Percentiles rank a stretch among this genome's conserved stretches.
Evolutionary conservation across 805 yeast genomes (phyloP).

Genomic region (Komagataella ulmi): DNA sequence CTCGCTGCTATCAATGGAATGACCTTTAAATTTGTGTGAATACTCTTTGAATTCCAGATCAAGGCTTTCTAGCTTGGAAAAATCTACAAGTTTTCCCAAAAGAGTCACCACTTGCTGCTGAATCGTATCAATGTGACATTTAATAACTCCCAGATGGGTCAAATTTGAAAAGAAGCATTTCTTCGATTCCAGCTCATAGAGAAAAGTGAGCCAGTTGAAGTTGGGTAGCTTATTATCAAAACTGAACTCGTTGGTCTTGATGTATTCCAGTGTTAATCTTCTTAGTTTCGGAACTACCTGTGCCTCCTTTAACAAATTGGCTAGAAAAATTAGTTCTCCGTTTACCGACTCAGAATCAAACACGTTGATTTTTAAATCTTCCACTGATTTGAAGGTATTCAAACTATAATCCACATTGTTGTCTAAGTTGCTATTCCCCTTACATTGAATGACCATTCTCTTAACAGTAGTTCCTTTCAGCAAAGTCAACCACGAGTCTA

Average conservation of each 20-base stretch:
- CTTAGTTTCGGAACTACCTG: background rate
- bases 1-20: constrained; percentile 1
- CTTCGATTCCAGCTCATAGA: background rate
- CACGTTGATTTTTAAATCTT: background rate
- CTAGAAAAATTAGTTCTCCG: background rate
- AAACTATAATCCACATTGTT: background rate
- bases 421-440: background rate
- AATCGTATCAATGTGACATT: constrained; percentile 11
- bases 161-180: constrained; percentile 5
- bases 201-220: background rate
- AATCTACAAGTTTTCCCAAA: constrained; percentile 3
- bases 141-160: constrained; percentile 8
- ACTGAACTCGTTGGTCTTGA: background rate
- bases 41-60: constrained; percentile 12
- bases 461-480: background rate
- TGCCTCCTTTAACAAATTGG: background rate
- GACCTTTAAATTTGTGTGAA: constrained; percentile 11
- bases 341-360: background rate
- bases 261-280: background rate
- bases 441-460: background rate
- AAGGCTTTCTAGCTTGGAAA: constrained; percentile 5
- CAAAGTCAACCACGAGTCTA: background rate
- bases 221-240: background rate
- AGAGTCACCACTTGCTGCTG: constrained; percentile 5
- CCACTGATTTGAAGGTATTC: background rate